A percentile compares a stretch with the other conserved stretches of the same genome.
These are phyloP conservation scores for Brassica rapa DNA, from an alignment of 345 rosid genomes.

Conservation along the genomic window DNA sequence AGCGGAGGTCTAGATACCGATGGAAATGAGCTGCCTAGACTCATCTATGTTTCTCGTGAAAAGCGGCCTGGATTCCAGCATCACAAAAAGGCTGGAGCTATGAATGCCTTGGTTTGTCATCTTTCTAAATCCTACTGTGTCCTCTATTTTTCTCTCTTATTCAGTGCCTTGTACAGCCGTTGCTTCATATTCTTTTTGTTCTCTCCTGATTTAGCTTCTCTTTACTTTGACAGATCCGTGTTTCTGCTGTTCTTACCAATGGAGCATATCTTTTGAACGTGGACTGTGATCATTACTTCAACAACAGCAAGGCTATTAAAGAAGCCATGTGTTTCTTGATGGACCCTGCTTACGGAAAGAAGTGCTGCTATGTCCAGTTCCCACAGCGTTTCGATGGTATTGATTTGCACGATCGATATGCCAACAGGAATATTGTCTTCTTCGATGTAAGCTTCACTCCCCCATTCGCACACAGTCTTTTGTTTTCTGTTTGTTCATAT, in stretches of 20 bases:
- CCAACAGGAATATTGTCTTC: constrained; percentile 97
- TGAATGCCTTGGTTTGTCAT: constrained; percentile 94
- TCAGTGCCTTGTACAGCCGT: not conserved
- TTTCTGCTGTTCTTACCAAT: constrained; percentile 97
- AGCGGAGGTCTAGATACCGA: constrained; percentile 98
- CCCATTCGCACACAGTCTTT: constrained; percentile 20
- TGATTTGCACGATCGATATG: constrained; percentile 99
- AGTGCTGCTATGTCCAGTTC: constrained; percentile 97
- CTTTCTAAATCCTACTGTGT: constrained; percentile 1
- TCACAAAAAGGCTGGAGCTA: constrained; percentile 99
- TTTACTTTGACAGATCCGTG: constrained; percentile 74
- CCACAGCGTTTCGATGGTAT: constrained; percentile 99
- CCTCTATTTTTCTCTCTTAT: constrained; percentile 13
- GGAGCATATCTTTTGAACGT: constrained; percentile 98
- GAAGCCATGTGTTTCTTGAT: constrained; percentile 99
- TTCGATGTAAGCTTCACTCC: constrained; percentile 72
- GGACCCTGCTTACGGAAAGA: constrained; percentile 88
- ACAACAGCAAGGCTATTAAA: constrained; percentile 95
- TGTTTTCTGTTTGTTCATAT: constrained; percentile 8
- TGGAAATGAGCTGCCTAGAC: constrained; percentile 98
- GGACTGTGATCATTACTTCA: constrained; percentile 99
- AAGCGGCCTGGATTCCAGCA: constrained; percentile 99
- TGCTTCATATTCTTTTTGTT: too few species aligned
- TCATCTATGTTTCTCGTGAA: constrained; percentile 99
- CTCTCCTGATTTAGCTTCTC: constrained; percentile 24